A percentile compares a stretch with the other conserved stretches of the same genome.
These are phyloP conservation scores for Apiospora rasikravindrae DNA, from an alignment of 2,329 filamentous ascomycete genomes.

Conservation along the genomic window DNA sequence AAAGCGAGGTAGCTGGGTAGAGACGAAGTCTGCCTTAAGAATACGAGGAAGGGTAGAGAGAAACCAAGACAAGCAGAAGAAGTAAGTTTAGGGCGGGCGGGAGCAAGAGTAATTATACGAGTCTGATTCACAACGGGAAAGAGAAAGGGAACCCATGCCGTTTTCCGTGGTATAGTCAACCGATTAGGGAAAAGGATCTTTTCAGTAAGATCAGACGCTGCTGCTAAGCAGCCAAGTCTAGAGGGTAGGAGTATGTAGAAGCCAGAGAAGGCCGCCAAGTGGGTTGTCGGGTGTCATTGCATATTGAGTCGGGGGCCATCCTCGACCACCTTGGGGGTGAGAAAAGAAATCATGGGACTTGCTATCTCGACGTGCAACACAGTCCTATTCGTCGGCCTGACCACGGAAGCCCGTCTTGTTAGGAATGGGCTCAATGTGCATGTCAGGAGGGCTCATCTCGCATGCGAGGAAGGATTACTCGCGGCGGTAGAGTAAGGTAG, in stretches of 20 bases:
- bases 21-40: background rate
- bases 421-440: background rate
- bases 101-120: background rate
- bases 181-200: background rate
- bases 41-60: background rate
- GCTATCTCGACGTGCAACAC: background rate
- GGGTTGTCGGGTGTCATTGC: conserved; percentile 11
- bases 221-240: background rate
- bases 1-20: background rate
- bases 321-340: background rate
- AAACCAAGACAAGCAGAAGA: background rate
- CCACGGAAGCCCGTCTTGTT: background rate
- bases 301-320: background rate
- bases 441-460: background rate
- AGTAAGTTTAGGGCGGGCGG: background rate
- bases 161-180: background rate
- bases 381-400: background rate
- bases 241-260: background rate
- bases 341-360: conserved; percentile 4
- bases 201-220: background rate
- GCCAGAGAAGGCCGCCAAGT: background rate
- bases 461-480: conserved; percentile 3
- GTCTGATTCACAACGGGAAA: background rate
- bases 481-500: background rate
- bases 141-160: background rate